Conservation (phyloP, 495 filamentous ascomycete species). For the Bathelium albidoporum region DNA sequence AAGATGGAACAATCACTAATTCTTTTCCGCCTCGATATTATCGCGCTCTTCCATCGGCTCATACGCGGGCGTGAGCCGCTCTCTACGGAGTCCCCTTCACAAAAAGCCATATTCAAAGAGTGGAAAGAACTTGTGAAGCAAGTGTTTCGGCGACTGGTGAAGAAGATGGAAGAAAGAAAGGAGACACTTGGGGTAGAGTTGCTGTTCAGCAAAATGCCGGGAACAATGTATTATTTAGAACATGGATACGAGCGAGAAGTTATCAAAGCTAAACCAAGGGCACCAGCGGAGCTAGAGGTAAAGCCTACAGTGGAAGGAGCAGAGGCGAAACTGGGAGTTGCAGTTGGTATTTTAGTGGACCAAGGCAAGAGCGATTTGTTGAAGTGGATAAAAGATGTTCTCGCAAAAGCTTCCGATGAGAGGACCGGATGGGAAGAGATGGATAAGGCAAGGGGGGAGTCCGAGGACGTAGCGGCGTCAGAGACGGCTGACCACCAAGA, state of each 20-base stretch:
- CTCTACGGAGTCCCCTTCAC: slow-evolving; percentile 41
- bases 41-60: slow-evolving; percentile 79
- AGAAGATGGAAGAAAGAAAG: slow-evolving; percentile 74
- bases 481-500: slow-evolving; percentile 28
- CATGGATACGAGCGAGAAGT: slow-evolving; percentile 82
- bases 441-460: slow-evolving; percentile 42
- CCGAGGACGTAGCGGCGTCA: slow-evolving; percentile 15
- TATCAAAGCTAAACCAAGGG: slow-evolving; percentile 44
- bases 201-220: slow-evolving; percentile 85
- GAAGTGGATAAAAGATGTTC: slow-evolving; percentile 68
- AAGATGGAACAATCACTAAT: slow-evolving; percentile 84
- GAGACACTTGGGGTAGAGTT: slow-evolving; percentile 70
- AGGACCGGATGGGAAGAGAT: slow-evolving; percentile 70
- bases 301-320: slow-evolving; percentile 54
- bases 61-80: slow-evolving; percentile 82
- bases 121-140: slow-evolving; percentile 88
- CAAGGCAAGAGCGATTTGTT: slow-evolving; percentile 62
- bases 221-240: slow-evolving; percentile 75
- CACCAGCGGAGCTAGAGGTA: slow-evolving; percentile 72
- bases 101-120: slow-evolving; percentile 53
- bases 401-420: slow-evolving; percentile 59
- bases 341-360: slow-evolving; percentile 65
- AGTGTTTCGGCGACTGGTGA: slow-evolving; percentile 46
- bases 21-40: slow-evolving; percentile 82
- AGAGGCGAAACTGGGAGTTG: slow-evolving; percentile 60